phyloP scores from a whole-genome alignment of 2,329 filamentous ascomycete genomes.

The Fusarium humuli region DNA sequence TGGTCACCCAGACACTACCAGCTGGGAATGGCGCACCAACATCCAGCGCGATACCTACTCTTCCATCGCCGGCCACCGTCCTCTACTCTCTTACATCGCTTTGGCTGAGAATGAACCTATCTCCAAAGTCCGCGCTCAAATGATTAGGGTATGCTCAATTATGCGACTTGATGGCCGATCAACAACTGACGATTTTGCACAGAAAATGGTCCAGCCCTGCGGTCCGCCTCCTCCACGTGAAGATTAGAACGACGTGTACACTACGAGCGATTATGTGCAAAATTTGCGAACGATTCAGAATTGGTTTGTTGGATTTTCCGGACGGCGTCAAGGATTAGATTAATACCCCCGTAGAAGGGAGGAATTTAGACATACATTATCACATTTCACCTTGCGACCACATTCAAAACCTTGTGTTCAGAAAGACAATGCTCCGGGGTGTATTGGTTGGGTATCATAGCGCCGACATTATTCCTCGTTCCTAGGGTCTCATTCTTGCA shows the following conservation, averaged over 20 bases:
- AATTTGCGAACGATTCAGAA: not conserved
- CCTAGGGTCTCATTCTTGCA: conserved; percentile 10
- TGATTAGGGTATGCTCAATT: conserved; percentile 73
- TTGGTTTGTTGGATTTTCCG: conserved; percentile 11
- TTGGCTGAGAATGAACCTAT: conserved; percentile 88
- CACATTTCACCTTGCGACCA: not conserved
- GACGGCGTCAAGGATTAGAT: conserved; percentile 42
- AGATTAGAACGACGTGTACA: conserved; percentile 51
- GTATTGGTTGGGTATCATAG: conserved; percentile 41
- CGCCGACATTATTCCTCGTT: conserved; percentile 5
- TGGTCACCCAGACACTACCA: conserved; percentile 94
- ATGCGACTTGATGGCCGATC: not conserved
- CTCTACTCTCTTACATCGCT: conserved; percentile 87
- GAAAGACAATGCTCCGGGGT: conserved; percentile 2
- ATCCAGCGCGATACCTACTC: conserved; percentile 93
- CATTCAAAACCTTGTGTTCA: not conserved
- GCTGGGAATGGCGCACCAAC: conserved; percentile 97
- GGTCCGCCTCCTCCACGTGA: conserved; percentile 69
- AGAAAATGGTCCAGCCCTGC: conserved; percentile 76
- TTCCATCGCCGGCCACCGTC: conserved; percentile 89
- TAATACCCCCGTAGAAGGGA: conserved; percentile 42
- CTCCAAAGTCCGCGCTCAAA: conserved; percentile 80
- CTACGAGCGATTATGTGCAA: not conserved
- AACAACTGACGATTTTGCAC: conserved; percentile 4
- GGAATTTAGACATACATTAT: conserved; percentile 13